Evolutionary conservation across 768 basidiomycete genomes (phyloP), one percentile per base, ranked within the genome.

Genomic region (Amanita exitialis): DNA sequence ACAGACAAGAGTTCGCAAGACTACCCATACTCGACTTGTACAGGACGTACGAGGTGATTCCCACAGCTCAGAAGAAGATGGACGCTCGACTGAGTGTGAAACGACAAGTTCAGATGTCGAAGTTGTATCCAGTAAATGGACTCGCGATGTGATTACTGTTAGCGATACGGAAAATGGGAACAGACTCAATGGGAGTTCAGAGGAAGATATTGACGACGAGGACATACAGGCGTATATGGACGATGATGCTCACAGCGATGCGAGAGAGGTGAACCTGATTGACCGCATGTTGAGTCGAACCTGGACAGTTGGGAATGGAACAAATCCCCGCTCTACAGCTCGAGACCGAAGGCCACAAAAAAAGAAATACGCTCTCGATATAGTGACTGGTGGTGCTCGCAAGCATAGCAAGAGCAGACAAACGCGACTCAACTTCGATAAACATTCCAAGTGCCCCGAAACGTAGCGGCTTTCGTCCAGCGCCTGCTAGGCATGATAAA

Each of bases 211-310:
- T 37, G 61, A 58, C 44, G 61, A 63, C 27, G 54, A 58, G 38
- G 57, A 62, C 15, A 69, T 71, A 38, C 58, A 65, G 6, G 66
- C 55, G 10, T 70, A 70, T 53, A 56, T 73, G 28, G 51, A 64
- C 13, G 30, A 50, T 18, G 44, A 23, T 42, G 44, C 32, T 49
- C 58, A 54, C 7, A 60, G 61, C 18, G 61, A 59, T 21, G 64
- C 57, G 49, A 70, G 66, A 62, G 74, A 69, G 54, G 72, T 60
- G 61, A 78, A 70, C 58, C 61, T 84, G 47, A 83, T 88, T 43
- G 82, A 87, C 56, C 79, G 78, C 61, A 88, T 88, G 85, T 58
- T 88, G 44, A 68, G 69, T 12, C 69, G 75, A 43, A 73, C 74
- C 2, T 64, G 66, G 18, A 59, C 55, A 49, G 58, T 69, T 3